Percentiles rank a stretch among this genome's conserved stretches.
Conservation (phyloP, 2,329 filamentous ascomycete genomes). For the Penicillium brevicompactum region DNA sequence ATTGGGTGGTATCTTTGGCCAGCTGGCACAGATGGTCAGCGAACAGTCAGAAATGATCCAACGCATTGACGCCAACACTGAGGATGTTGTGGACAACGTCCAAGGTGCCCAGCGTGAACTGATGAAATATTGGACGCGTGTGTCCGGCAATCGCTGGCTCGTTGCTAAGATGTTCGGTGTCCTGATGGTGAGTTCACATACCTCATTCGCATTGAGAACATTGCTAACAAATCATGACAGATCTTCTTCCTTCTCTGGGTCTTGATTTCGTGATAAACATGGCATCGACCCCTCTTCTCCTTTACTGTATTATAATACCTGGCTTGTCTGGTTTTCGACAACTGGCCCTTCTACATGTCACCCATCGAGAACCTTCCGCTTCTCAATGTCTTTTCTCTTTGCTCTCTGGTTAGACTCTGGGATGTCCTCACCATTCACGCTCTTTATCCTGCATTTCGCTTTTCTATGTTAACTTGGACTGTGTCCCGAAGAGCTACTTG, state of each 20-base stretch:
- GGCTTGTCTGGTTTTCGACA: slow-evolving; percentile 19
- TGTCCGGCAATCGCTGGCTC: slow-evolving; percentile 93
- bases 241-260: slow-evolving; percentile 84
- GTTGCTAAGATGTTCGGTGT: slow-evolving; percentile 81
- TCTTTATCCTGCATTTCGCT: slow-evolving; percentile 11
- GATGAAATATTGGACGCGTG: slow-evolving; percentile 94
- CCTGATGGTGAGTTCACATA: slow-evolving; percentile 65
- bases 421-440: slow-evolving; percentile 12
- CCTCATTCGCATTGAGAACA: background rate
- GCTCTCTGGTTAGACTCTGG: slow-evolving; percentile 28
- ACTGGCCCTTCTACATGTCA: slow-evolving; percentile 23
- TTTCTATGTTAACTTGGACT: slow-evolving; percentile 18
- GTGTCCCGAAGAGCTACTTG: slow-evolving; percentile 16
- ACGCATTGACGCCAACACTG: slow-evolving; percentile 93
- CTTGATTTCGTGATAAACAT: slow-evolving; percentile 54
- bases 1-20: slow-evolving; percentile 87
- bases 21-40: slow-evolving; percentile 93
- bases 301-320: slow-evolving; percentile 39
- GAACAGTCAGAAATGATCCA: slow-evolving; percentile 99
- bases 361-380: slow-evolving; percentile 17
- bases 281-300: slow-evolving; percentile 9
- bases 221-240: slow-evolving; percentile 24
- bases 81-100: slow-evolving; percentile 98
- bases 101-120: slow-evolving; percentile 91
- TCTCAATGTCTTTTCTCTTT: slow-evolving; percentile 20